Base-by-base conservation (phyloP, 768 basidiomycete species). In the Boletus tomentosulus region DNA sequence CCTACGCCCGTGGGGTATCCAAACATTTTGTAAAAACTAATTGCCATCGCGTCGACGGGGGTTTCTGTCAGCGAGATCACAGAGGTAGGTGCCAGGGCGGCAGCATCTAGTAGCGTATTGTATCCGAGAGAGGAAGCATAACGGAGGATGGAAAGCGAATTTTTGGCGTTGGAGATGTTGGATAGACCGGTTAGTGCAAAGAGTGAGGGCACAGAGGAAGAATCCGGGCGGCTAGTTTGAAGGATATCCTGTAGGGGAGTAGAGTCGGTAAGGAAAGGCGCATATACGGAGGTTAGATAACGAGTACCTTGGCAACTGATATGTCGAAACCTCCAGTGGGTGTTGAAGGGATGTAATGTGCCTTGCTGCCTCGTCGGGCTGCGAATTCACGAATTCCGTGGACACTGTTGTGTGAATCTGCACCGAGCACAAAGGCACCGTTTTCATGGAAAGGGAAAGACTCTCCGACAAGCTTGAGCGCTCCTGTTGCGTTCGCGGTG, bases 11-110 rank as follows among this genome's bases (percentile, higher is more conserved):
- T 92, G 11, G 90, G 90, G 60, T 84, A 92, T 33, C 90, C 90
- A 58, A 91, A 89, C 86, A 92, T 91, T 61, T 93, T 93, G 72
- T 93, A 93, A 62, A 92, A 91, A 42, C 86, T 89, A 50, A 93
- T 64, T 0, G 84, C 89, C 79, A 91, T 83, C 1, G 89, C 90
- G 67, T 93, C 91, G 11, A 90, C 85, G 4, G 84, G 81, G 30
- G 76, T 77, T 48, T 85, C 79, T 1, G 78, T 68, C 13, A 93
- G 73, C 12, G 86, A 86, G 51, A 92, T 78, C 16, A 74, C 63
- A 8, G 88, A 82, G 1, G 87, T 85, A 10, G 90, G 83, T 2
- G 84, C 89, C 37, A 92, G 74, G 3, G 90, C 90, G 6, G 91
- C 90, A 15, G 86, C 89, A 63, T 93, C 90, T 34, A 92, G 72